Percentiles rank a stretch among this genome's conserved stretches.
These are phyloP conservation scores for Fusarium annulatum DNA, from an alignment of 2,329 filamentous ascomycete species.

Conservation along the genomic window DNA sequence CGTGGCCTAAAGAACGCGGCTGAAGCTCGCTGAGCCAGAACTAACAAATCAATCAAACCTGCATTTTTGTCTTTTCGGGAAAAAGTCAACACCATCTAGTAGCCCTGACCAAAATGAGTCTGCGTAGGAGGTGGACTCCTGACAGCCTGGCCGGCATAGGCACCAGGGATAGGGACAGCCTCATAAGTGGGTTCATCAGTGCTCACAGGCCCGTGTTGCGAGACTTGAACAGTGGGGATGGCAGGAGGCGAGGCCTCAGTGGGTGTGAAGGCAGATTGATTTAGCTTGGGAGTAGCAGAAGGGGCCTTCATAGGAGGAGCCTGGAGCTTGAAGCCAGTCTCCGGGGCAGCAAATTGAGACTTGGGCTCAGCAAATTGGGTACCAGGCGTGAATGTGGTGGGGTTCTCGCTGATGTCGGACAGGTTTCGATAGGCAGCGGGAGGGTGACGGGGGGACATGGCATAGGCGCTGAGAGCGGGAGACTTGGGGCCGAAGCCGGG, in stretches of 20 bases:
- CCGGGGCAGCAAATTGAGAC: conserved; percentile 67
- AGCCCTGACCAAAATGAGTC: conserved; percentile 55
- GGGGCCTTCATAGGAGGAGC: conserved; percentile 84
- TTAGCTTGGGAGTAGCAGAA: conserved; percentile 77
- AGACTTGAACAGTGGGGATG: conserved; percentile 57
- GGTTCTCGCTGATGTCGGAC: conserved; percentile 57
- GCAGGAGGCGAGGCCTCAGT: conserved; percentile 51
- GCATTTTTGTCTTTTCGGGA: background rate
- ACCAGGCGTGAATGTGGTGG: conserved; percentile 64
- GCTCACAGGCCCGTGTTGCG: conserved; percentile 75
- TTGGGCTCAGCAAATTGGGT: conserved; percentile 69
- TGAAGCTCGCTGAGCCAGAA: conserved; percentile 21
- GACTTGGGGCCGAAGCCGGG: conserved; percentile 84
- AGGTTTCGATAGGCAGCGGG: conserved; percentile 66
- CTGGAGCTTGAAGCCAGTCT: conserved; percentile 84
- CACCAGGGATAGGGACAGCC: conserved; percentile 87
- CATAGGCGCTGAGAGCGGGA: conserved; percentile 59
- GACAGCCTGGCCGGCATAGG: conserved; percentile 72
- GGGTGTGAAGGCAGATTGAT: conserved; percentile 71
- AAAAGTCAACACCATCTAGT: conserved; percentile 13
- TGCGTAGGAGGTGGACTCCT: conserved; percentile 62
- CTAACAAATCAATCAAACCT: conserved; percentile 22
- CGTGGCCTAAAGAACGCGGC: conserved; percentile 7
- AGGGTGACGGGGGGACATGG: conserved; percentile 71
- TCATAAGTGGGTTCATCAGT: conserved; percentile 88